Evolutionary conservation across 1,139 yeast species (phyloP), one percentile per base, ranked within the genome.

Genomic region (Meyerozyma sp.): DNA sequence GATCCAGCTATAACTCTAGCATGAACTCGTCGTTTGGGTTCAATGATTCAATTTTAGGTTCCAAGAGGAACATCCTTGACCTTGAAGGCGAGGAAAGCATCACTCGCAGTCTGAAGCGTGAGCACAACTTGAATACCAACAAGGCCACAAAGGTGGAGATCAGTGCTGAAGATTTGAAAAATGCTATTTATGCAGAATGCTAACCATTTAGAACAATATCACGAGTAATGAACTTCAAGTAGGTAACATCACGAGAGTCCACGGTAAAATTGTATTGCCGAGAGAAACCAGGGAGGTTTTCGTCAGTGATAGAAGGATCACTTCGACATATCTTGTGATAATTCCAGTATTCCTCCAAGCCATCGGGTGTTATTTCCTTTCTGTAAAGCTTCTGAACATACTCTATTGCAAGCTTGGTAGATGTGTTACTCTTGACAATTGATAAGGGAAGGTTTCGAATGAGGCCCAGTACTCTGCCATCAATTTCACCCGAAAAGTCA

Each of bases 81-180:
- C 66, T 65, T 36, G 68, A 64, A 34, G 37, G 26, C 5, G 37
- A 34, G 14, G 34, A 11, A 13, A 30, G 34, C 20, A 30, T 30
- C 34, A 13, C 20, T 30, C 34, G 60, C 63, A 9, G 66, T 63
- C 40, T 56, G 53, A 44, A 62, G 64, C 42, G 51, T 67, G 32
- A 73, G 66, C 37, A 20, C 26, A 34, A 18, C 37, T 53, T 63
- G 34, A 46, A 49, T 11, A 56, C 49, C 28, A 56, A 49, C 49
- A 51, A 51, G 36, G 66, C 66, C 1, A 47, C 54, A 4, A 59
- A 51, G 43, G 53, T 68, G 26, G 70, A 68, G 42, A 68, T 68
- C 41, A 66, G 63, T 49, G 73, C 69, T 20, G 67, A 63, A n/a
- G 73, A 68, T 42, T 55, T 68, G 41, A 59, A 58, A 40, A 62